Evolutionary conservation across 2,329 filamentous ascomycete genomes (phyloP), one percentile per base, ranked within the genome.

Genomic region (Aspergillus sp.): DNA sequence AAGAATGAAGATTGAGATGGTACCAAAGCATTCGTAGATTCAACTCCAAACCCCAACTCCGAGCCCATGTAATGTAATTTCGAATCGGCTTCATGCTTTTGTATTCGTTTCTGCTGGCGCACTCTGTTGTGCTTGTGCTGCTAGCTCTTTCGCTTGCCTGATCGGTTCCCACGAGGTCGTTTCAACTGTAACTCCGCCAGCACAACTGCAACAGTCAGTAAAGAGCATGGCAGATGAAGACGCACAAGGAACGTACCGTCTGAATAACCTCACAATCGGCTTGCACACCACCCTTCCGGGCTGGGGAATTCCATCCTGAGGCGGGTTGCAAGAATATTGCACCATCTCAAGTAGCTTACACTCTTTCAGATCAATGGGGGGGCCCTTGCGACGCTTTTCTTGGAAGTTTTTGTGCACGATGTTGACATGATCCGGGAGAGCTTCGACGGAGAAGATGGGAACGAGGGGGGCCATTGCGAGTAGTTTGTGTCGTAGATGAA

Each of bases 261-360:
- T 66, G 61, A 83, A 80, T 40, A 81, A 62, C 58, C 79, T 64
- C 55, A 81, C 69, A 27, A 83, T 65, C n/a, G 77, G 76, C 58
- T 74, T 66, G 55, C 81, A 83, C 5, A 60, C 60, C n/a, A 77
- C 60, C 27, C 77, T 63, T 3, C 67, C 63, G 3, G 70, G 66
- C 40, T 60, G 57, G 12, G 64, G 66, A 30, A 70, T 64, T 36
- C 59, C 61, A 40, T 70, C 66, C 31, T 68, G 62, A 7, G 73
- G 66, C 7, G 80, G 65, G 57, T 80, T 73, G 63, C 82, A 85
- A 27, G 74, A 74, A 58, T 82, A 84, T 64, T 85, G 81, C 37
- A 79, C 66, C 62, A 85, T 62, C 59, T 83, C 78, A 52, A 78
- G 69, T 33, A 84, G 63, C 44, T 73, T 64, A 60, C 81, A 85